Evolutionary conservation across 2,329 filamentous ascomycete genomes (phyloP).

Genomic region (Plenodomus lindquistii): DNA sequence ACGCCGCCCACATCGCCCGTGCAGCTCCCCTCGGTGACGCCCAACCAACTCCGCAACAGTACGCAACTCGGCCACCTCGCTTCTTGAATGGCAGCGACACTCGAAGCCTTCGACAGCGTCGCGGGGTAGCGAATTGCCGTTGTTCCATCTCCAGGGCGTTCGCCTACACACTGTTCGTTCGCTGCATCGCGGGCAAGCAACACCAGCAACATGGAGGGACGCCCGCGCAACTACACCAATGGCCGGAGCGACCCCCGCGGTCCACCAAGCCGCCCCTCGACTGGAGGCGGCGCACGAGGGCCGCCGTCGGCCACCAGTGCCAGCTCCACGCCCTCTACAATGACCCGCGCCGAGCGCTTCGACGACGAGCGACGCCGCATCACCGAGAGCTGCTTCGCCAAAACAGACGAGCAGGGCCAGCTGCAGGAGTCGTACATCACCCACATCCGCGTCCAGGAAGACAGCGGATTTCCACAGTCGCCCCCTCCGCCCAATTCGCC

Average conservation of each 20-base stretch:
- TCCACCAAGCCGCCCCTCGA: slow-evolving; percentile 30
- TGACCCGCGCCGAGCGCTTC: slow-evolving; percentile 75
- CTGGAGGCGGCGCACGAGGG: slow-evolving; percentile 32
- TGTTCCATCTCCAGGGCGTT: neutral
- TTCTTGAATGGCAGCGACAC: slow-evolving; percentile 25
- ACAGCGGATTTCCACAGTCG: slow-evolving; percentile 76
- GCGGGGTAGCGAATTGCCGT: slow-evolving; percentile 10
- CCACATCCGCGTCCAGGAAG: slow-evolving; percentile 90
- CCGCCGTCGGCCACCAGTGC: slow-evolving; percentile 32
- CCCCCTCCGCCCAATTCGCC: slow-evolving; percentile 81
- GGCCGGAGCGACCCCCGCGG: slow-evolving; percentile 27
- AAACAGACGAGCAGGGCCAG: slow-evolving; percentile 83
- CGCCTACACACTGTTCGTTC: neutral
- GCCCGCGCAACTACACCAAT: slow-evolving; percentile 38
- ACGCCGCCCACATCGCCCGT: neutral
- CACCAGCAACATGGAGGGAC: slow-evolving; percentile 36
- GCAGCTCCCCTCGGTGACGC: slow-evolving; percentile 6
- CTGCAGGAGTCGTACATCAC: slow-evolving; percentile 95
- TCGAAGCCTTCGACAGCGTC: slow-evolving; percentile 18
- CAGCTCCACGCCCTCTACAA: slow-evolving; percentile 27
- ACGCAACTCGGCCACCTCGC: slow-evolving; percentile 16
- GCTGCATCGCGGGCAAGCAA: neutral
- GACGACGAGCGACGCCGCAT: slow-evolving; percentile 97
- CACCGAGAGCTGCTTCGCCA: slow-evolving; percentile 90
- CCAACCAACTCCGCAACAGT: slow-evolving; percentile 12